Evolutionary conservation across 495 filamentous ascomycete species (phyloP).

Genomic region (Chaetomium tenue): DNA sequence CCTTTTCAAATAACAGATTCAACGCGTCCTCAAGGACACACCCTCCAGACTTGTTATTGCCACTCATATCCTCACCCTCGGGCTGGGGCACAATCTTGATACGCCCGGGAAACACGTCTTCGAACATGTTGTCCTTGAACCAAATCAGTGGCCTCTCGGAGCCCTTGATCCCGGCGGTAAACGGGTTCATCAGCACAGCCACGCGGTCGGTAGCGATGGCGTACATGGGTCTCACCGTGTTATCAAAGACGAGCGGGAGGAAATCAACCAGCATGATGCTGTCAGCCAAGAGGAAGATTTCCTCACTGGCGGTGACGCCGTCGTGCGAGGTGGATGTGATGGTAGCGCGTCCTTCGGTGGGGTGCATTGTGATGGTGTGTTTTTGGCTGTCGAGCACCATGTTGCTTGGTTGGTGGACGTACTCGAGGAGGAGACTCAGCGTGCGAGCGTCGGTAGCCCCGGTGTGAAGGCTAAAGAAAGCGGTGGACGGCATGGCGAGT

Average conservation of each 20-base stretch:
- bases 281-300: background rate
- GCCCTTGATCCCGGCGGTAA: background rate
- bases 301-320: background rate
- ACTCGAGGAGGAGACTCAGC: background rate
- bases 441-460: background rate
- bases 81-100: background rate
- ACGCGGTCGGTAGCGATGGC: background rate
- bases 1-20: background rate
- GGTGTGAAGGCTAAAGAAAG: background rate
- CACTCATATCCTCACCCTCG: background rate
- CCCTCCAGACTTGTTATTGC: background rate
- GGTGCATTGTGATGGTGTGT: conserved; percentile 2
- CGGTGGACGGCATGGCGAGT: background rate
- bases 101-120: background rate
- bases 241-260: background rate
- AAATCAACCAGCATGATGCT: background rate
- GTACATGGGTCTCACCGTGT: background rate
- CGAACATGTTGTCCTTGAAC: background rate
- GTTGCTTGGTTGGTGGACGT: background rate
- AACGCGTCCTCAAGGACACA: background rate
- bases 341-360: background rate
- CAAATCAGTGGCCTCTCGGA: background rate
- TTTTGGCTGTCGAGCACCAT: background rate
- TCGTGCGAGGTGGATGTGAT: background rate
- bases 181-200: background rate